phyloP scores from a whole-genome alignment of 176 grass and related monocot genomes.

The Alopecurus myosuroides region DNA sequence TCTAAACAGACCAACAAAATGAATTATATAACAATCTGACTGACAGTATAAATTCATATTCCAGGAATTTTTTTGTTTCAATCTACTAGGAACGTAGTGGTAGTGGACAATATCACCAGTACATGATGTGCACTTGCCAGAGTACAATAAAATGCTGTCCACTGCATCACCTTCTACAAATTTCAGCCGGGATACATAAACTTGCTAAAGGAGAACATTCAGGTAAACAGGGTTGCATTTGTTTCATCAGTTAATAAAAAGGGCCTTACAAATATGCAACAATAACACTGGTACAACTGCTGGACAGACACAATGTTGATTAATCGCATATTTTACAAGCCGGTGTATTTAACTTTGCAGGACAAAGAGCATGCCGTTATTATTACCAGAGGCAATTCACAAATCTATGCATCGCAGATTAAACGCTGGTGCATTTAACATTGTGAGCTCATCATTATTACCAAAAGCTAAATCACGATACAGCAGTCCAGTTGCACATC shows the following conservation, averaged over 20 bases:
- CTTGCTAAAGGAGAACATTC: not conserved
- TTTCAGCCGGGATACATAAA: not conserved
- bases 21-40: not conserved
- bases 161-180: not conserved
- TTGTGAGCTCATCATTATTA: not conserved
- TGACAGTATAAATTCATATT: not conserved
- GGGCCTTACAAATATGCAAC: not conserved
- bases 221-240: not conserved
- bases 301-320: not conserved
- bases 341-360: not conserved
- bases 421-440: not conserved
- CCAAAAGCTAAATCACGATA: not conserved
- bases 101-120: not conserved
- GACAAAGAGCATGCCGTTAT: not conserved
- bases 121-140: not conserved
- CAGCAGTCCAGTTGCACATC: not conserved
- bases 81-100: too few species aligned
- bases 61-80: too few species aligned
- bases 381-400: too few species aligned
- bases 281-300: not conserved
- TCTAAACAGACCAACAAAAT: not conserved
- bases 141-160: too few species aligned
- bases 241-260: not conserved
- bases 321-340: not conserved
- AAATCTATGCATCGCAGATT: not conserved